phyloP scores from a whole-genome alignment of 2,329 filamentous ascomycete genomes.

The Dactylellina drechsleri region DNA sequence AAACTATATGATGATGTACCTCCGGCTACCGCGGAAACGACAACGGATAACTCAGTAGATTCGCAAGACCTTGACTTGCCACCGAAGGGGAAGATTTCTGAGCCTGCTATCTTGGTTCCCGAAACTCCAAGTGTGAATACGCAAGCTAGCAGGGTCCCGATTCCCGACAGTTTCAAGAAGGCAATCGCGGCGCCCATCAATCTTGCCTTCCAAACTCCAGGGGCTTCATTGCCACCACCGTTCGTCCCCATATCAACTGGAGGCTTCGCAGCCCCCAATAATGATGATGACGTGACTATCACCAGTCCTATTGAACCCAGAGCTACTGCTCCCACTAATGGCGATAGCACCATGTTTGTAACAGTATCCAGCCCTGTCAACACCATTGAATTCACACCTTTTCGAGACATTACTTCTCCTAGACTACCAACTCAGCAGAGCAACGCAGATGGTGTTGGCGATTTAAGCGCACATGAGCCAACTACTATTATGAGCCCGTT shows the following conservation, averaged over 20 bases:
- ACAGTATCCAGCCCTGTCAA: slow-evolving; percentile 14
- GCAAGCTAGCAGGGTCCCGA: slow-evolving; percentile 25
- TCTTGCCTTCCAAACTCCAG: slow-evolving; percentile 16
- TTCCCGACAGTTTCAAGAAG: slow-evolving; percentile 50
- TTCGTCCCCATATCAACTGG: slow-evolving; percentile 10
- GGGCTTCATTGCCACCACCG: slow-evolving; percentile 22
- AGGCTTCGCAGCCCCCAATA: slow-evolving; percentile 15
- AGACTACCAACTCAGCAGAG: neutral
- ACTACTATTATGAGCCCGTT: slow-evolving; percentile 45
- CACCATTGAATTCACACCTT: slow-evolving; percentile 43
- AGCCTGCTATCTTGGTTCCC: slow-evolving; percentile 5
- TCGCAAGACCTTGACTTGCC: slow-evolving; percentile 9
- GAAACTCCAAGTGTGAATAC: slow-evolving; percentile 29
- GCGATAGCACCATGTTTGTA: neutral
- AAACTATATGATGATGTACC: neutral
- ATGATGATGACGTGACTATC: neutral
- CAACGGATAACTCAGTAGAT: neutral
- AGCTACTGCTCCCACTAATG: slow-evolving; percentile 1
- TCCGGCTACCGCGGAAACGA: neutral
- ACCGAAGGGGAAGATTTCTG: neutral
- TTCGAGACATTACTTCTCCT: slow-evolving; percentile 18
- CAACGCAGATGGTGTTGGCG: neutral
- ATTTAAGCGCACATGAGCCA: slow-evolving; percentile 18
- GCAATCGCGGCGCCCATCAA: slow-evolving; percentile 39
- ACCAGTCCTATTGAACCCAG: slow-evolving; percentile 21